Base-by-base conservation (phyloP, 1,139 yeast species). In the Pneumocystis canis region DNA sequence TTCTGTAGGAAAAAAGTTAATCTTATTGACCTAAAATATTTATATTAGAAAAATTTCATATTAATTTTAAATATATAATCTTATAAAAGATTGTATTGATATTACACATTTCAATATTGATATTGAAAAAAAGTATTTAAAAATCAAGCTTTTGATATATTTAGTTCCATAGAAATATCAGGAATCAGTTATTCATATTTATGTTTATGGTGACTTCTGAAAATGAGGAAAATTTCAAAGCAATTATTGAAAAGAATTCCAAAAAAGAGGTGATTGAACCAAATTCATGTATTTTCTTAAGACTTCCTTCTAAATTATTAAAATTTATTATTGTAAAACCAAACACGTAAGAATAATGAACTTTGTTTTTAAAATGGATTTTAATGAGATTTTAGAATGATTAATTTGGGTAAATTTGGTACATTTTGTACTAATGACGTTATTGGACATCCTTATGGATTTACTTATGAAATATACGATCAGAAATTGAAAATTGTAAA, bases 381-480 rank as follows among this genome's bases (percentile, higher is more conserved):
- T 25, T 25, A 47, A 28, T 47, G 6, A 25, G 14, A 25, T 25
- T 14, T 3, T 41, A 82, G 84, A 0, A 72, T 80, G 6, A 78
- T 92, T 18, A 82, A 83, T 64, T 76, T 94, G 67, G 98, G 98
- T 1, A 92, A 92, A 73, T 94, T 92, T 74, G 99, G 98, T 7
- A 77, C 84, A 1, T 92, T 94, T 73, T 77, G 80, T 58, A 89
- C 86, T 4, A 82, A 84, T 68, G 85, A 83, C 63, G 80, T 92
- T 18, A 71, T 92, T 47, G 97, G 96, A 1, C 84, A 79, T 70
- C 87, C 92, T 4, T 85, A 82, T 69, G 98, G 98, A 0, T 90
- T 87, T 69, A 83, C 95, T 0, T 92, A 92, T 74, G 97, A 92
- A 72, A 86, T 92, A 58, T 71, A 79, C 37, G 87, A 82, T 60